Base-by-base conservation (phyloP, 768 basidiomycete species). In the Pleurotus citrinopileatus region DNA sequence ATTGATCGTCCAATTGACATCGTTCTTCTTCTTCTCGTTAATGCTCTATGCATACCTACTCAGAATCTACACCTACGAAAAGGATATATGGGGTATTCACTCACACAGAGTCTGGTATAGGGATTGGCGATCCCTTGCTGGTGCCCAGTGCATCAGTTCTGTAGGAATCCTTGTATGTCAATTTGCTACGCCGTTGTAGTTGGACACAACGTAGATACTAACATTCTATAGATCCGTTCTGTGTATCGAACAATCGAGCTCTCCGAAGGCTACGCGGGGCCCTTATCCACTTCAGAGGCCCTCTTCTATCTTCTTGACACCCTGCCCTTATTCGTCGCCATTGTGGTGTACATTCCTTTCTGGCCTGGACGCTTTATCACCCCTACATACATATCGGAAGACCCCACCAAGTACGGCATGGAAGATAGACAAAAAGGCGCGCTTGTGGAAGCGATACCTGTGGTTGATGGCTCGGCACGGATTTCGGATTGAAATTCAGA, bases 241-340 rank as follows among this genome's bases (percentile, higher is more conserved):
- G 61, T 73, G 2, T 86, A 80, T 66, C 54, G 68, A 53, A 66
- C 67, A 6, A 68, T 70, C 15, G 84, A 86, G 55, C 70, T 76
- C 26, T 71, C 76, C 6, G 67, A 82, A 62, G 85, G 84, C 7
- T 82, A 63, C 61, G 43, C 58, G 5, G 80, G 80, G 3, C 66
- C 68, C 28, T 69, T 86, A 23, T 70, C 75, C 4, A 77, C 72
- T 6, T 72, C 70, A 4, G 83, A 84, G 61, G 63, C 57, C n/a
- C 79, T 70, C 60, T 83, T 86, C 63, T 86, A 83, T 61, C 73
- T 62, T 3, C 69, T 84, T 26, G 83, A 87, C 63, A 73, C 81
- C 3, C 67, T 83, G 3, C 83, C 83, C 8, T 69, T 84, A 10
- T 70, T 79, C 53, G 53, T 85, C 19, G 79, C 81, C 37, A 73